Percentiles rank a stretch among this genome's conserved stretches.
phyloP scores from a whole-genome alignment of 192 early-diverging fungal species.

The Entomortierella parvispora region DNA sequence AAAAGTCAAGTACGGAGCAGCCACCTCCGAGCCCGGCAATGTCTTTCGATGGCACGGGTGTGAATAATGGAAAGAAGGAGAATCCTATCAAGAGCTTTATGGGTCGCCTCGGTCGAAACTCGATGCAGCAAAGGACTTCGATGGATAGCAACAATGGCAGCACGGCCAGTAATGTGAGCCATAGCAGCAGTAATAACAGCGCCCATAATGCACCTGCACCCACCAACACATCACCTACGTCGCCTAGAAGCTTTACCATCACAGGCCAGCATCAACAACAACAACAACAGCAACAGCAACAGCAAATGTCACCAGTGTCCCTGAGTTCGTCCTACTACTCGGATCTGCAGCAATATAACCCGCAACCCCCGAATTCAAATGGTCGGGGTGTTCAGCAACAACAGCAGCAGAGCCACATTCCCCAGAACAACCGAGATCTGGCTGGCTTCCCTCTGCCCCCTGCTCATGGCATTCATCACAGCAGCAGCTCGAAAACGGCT shows the following conservation, averaged over 20 bases:
- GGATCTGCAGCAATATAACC: too few relatives aligned
- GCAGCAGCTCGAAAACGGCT: neutral
- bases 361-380: too few relatives aligned
- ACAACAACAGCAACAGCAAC: neutral
- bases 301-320: neutral
- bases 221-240: conserved; percentile 26
- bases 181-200: too few relatives aligned
- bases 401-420: conserved; percentile 9
- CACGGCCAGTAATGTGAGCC: too few relatives aligned
- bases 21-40: conserved; percentile 19
- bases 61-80: conserved; percentile 17
- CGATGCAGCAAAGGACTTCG: conserved; percentile 33
- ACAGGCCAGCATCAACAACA: conserved; percentile 10
- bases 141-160: conserved; percentile 29
- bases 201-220: too few relatives aligned
- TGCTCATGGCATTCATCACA: neutral
- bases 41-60: conserved; percentile 5
- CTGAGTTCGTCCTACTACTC: too few relatives aligned
- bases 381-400: neutral
- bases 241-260: conserved; percentile 37
- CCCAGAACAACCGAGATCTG: neutral
- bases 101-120: conserved; percentile 46
- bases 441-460: conserved; percentile 25
- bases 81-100: conserved; percentile 49
- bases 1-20: neutral